A percentile compares a stretch with the other conserved stretches of the same genome.
phyloP scores from a whole-genome alignment of 129 eudicot genomes.

The Flaveria robusta region DNA sequence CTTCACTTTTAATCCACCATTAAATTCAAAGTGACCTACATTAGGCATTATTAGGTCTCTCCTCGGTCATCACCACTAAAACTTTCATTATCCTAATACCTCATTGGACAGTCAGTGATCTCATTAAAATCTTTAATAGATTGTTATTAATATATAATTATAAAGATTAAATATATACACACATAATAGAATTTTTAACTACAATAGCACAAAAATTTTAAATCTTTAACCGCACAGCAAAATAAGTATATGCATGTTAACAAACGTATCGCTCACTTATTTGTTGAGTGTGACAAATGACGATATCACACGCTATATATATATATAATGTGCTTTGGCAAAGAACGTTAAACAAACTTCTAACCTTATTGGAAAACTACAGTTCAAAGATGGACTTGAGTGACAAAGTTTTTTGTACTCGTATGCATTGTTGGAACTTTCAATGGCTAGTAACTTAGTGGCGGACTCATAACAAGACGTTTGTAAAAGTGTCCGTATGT shows the following conservation, averaged over 20 bases:
- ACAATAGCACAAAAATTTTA: not conserved
- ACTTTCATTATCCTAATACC: slow-evolving; percentile 19
- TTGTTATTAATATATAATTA: not conserved
- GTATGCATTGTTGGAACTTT: not conserved
- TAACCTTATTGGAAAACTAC: not conserved
- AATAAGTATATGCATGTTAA: not conserved
- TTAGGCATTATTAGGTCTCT: slow-evolving; percentile 30
- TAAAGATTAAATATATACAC: not conserved
- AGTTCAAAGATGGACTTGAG: not conserved
- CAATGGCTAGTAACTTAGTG: not conserved
- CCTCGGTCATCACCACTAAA: slow-evolving; percentile 22
- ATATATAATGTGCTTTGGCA: not conserved
- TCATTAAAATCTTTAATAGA: not conserved
- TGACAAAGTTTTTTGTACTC: not conserved
- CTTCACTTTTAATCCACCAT: slow-evolving; percentile 30
- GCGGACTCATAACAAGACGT: no score
- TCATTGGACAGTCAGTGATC: slow-evolving; percentile 5
- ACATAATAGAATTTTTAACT: not conserved
- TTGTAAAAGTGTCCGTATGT: no score
- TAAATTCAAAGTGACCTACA: slow-evolving; percentile 32
- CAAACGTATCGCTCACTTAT: not conserved
- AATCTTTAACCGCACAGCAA: no score
- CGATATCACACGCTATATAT: not conserved
- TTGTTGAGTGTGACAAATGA: not conserved
- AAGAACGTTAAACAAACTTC: not conserved